These are phyloP conservation scores for Tetrapisispora arboricola DNA, from an alignment of 805 yeast species.

Conservation along the genomic window DNA sequence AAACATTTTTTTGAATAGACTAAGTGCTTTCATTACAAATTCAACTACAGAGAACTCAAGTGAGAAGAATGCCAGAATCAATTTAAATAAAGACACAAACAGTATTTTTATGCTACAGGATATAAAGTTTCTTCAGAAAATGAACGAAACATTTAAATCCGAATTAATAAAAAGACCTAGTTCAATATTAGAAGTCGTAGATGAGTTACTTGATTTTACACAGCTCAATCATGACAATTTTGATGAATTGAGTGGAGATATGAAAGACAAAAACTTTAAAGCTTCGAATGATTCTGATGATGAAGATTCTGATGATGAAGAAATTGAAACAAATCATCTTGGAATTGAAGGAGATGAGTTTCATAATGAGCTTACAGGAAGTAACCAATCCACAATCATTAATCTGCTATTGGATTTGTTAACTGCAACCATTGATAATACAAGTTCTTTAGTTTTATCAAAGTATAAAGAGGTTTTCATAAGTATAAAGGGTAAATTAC, in stretches of 20 bases:
- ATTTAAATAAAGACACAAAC: slow-evolving; percentile 25
- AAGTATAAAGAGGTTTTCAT: slow-evolving; percentile 19
- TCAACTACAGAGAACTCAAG: background rate
- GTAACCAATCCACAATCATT: slow-evolving; percentile 7
- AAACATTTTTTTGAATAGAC: slow-evolving; percentile 37
- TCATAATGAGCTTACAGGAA: background rate
- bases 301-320: slow-evolving; percentile 25
- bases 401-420: slow-evolving; percentile 31
- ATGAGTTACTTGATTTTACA: slow-evolving; percentile 30
- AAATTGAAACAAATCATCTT: slow-evolving; percentile 4
- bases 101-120: slow-evolving; percentile 51
- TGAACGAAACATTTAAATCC: slow-evolving; percentile 50
- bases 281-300: slow-evolving; percentile 14
- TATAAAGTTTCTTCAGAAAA: slow-evolving; percentile 51
- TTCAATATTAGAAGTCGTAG: slow-evolving; percentile 44
- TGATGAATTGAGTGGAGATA: slow-evolving; percentile 15
- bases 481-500: slow-evolving; percentile 22
- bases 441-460: slow-evolving; percentile 12
- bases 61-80: background rate
- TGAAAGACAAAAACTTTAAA: slow-evolving; percentile 26
- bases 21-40: slow-evolving; percentile 50
- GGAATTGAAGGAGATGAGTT: background rate
- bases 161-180: slow-evolving; percentile 35
- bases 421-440: slow-evolving; percentile 30
- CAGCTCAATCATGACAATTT: background rate